Evolutionary conservation across 441 rosid species (phyloP), one percentile per base, ranked within the genome.

Genomic region (Populus tomentosa): DNA sequence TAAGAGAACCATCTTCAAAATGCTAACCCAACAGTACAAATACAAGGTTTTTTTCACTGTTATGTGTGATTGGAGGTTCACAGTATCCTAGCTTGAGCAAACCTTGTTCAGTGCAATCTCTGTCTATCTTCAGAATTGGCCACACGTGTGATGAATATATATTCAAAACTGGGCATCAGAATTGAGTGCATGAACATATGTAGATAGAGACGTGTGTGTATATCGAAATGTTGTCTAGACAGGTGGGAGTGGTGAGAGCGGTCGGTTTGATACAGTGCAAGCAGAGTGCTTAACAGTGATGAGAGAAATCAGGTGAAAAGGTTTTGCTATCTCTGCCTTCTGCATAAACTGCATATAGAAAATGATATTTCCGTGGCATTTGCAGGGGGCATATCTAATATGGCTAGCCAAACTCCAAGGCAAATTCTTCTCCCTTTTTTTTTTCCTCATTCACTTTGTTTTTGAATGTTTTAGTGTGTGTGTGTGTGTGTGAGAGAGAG

Each of bases 141-240:
- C 83, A 79, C 86, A 77, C 85, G 87, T 85, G 89, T 64, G 84
- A 79, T 76, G 85, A 86, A 85, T 82, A 72, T 84, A 70, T 73
- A 33, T 33, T 71, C 24, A n/a, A 72, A 77, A 75, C 76, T 62
- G 75, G 78, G 74, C 71, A 50, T 50, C 59, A 50, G 56, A 40
- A 35, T 59, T 79, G 70, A 67, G 80, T 59, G 78, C 83, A 83
- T 76, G 84, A 81, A 61, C 36, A 53, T 78, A 56, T 79, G 74
- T 30, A 72, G 73, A 61, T 23, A 76, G 74, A 77, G 84, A 80
- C 83, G 84, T 79, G 86, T 83, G 67, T 72, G 72, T 61, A 76
- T 35, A 73, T 70, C 50, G 65, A 68, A 70, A 5, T 73, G 67
- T 79, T 78, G 80, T 75, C 69, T 42, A 38, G 81, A 80, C 72